Base-by-base conservation (phyloP, 2,329 filamentous ascomycete genomes). In the Aspergillus sp. region DNA sequence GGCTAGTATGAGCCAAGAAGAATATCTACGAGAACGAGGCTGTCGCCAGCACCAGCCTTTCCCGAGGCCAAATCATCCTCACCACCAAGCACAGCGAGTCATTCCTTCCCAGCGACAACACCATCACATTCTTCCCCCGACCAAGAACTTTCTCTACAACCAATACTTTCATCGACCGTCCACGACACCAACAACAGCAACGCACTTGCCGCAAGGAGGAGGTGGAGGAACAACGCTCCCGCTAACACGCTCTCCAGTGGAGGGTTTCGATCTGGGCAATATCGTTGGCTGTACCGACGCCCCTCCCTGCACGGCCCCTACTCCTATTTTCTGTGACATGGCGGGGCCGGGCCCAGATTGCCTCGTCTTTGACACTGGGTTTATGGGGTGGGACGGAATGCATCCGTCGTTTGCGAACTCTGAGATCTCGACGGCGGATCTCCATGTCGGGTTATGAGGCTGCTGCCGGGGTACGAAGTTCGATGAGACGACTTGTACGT, bases 271-370 rank as follows among this genome's bases (percentile, higher is more conserved):
- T 58, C 62, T 70, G 38, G 60, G 66, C 28, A 64, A 62, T 57
- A 65, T 76, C 47, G 68, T 72, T 58, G 72, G 71, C 60, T 74
- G 70, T 53, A 69, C 70, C 19, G 67, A 68, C 57, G 68, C 38
- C 60, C 58, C 64, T 66, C 30, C 62, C 69, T 57, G 67, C 68
- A 47, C 66, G 56, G 52, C 64, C 69, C 56, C 55, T 45, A 52
- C 54, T 50, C 58, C 70, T 53, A 53, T 75, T 25, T 77, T 76
- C 56, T 68, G 67, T 52, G 69, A 72, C 51, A 63, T 69, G 59
- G 63, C 66, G 47, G 71, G 66, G 28, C 59, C 64, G 6, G 65
- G 54, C 38, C 51, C 64, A 52, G 62, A 67, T 30, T 67, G 64
- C 56, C 59, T 64, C 13, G 54, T 68, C 43, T 66, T 69, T 38